Evolutionary conservation across 2,329 filamentous ascomycete genomes (phyloP).

Genomic region (Pyrenophora seminiperda): DNA sequence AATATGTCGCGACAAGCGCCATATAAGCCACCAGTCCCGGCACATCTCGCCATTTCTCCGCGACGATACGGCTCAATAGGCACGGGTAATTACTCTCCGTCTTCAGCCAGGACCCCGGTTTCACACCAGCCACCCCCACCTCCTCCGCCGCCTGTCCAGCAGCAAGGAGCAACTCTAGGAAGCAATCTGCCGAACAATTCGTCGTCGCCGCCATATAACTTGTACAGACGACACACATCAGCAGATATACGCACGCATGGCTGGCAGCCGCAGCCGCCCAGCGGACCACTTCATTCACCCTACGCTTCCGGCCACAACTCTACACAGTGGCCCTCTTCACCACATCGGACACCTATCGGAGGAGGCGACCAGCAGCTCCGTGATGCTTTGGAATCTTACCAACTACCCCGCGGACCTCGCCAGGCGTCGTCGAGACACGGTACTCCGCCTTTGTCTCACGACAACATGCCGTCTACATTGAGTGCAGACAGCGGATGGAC

Average conservation of each 20-base stretch:
- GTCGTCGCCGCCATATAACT: conserved; percentile 64
- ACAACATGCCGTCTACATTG: conserved; percentile 56
- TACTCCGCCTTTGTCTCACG: conserved; percentile 58
- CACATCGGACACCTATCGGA: conserved; percentile 54
- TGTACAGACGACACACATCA: conserved; percentile 86
- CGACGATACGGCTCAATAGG: conserved; percentile 88
- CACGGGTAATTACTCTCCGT: conserved; percentile 69
- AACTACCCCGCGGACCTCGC: conserved; percentile 61
- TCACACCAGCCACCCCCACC: conserved; percentile 63
- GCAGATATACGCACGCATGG: conserved; percentile 81
- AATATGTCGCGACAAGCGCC: conserved; percentile 62
- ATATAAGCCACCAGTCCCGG: conserved; percentile 77
- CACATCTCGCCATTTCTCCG: conserved; percentile 78
- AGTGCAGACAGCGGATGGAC: conserved; percentile 63
- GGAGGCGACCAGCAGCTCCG: conserved; percentile 70
- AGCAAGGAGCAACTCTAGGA: conserved; percentile 56
- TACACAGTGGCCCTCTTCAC: conserved; percentile 70
- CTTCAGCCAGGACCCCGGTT: conserved; percentile 73
- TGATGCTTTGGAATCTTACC: conserved; percentile 72
- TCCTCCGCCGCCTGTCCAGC: conserved; percentile 69
- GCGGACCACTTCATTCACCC: conserved; percentile 63
- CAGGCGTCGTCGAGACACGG: conserved; percentile 58
- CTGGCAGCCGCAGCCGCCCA: conserved; percentile 64
- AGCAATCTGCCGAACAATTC: conserved; percentile 47
- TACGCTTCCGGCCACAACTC: conserved; percentile 68